phyloP scores from a whole-genome alignment of 2,329 filamentous ascomycete species.

The Trichoderma cornu-damae region DNA sequence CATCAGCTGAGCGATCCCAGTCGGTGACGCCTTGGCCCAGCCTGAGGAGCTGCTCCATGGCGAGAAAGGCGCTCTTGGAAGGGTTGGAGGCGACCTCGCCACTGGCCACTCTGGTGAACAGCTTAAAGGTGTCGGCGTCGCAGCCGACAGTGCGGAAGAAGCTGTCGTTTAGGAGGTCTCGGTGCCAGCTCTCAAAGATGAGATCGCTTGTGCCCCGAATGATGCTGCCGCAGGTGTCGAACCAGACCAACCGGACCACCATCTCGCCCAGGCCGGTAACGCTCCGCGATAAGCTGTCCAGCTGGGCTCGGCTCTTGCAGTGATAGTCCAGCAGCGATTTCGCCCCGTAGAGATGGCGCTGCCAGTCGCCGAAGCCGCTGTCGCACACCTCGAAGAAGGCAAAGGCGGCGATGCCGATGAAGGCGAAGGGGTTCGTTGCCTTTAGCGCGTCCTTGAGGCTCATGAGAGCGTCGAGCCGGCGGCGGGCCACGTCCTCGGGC shows the following conservation, averaged over 20 bases:
- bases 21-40: constrained; percentile 21
- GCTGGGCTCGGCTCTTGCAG: constrained; percentile 32
- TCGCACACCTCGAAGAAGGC: constrained; percentile 42
- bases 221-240: constrained; percentile 34
- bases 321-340: constrained; percentile 38
- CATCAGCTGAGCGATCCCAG: constrained; percentile 27
- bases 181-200: constrained; percentile 41
- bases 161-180: constrained; percentile 28
- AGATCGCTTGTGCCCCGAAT: constrained; percentile 22
- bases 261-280: constrained; percentile 37
- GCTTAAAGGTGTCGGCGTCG: constrained; percentile 34
- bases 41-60: constrained; percentile 27
- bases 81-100: constrained; percentile 17
- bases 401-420: constrained; percentile 41
- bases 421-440: constrained; percentile 37
- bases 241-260: constrained; percentile 38
- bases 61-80: constrained; percentile 22
- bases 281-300: constrained; percentile 30
- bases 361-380: constrained; percentile 37
- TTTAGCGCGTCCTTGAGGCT: constrained; percentile 37
- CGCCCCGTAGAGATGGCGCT: constrained; percentile 37
- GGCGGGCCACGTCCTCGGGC: constrained; percentile 21
- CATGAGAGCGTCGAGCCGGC: constrained; percentile 32
- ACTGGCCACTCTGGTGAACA: constrained; percentile 33
- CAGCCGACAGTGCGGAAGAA: constrained; percentile 38